Percentiles rank a stretch among this genome's conserved stretches.
phyloP scores from a whole-genome alignment of 768 basidiomycete genomes.

The Cyclocybe aegerita region DNA sequence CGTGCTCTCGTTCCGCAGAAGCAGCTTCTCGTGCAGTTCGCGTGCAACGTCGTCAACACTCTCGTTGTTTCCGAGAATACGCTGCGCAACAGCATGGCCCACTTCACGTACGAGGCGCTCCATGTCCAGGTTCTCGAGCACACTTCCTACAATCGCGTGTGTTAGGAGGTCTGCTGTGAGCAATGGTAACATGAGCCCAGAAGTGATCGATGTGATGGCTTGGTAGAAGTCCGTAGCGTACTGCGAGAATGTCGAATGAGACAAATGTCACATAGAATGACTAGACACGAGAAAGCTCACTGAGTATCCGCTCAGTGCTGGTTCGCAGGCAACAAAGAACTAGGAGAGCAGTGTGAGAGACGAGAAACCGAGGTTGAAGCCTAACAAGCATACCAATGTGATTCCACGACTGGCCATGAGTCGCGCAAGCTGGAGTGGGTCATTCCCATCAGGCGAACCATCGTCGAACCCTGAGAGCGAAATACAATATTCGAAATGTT shows the following conservation, averaged over 20 bases:
- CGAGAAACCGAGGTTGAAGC: not conserved
- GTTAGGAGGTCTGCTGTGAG: constrained; percentile 93
- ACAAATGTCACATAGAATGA: not conserved
- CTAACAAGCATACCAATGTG: constrained; percentile 62
- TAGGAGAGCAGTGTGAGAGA: constrained; percentile 28
- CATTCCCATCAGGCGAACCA: constrained; percentile 91
- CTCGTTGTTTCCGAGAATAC: constrained; percentile 90
- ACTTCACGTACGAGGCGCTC: constrained; percentile 94
- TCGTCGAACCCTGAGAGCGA: constrained; percentile 75
- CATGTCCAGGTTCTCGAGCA: constrained; percentile 98
- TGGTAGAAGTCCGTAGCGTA: constrained; percentile 94
- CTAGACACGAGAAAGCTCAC: constrained; percentile 39
- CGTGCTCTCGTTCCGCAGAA: constrained; percentile 93
- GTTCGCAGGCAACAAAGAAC: constrained; percentile 99
- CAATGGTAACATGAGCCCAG: constrained; percentile 93
- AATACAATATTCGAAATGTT: constrained; percentile 9
- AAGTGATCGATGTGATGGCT: constrained; percentile 90
- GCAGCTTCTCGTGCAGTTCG: constrained; percentile 88
- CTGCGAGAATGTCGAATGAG: constrained; percentile 33
- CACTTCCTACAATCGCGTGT: constrained; percentile 95
- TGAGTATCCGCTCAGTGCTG: constrained; percentile 89
- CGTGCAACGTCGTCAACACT: constrained; percentile 96
- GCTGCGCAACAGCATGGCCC: constrained; percentile 87
- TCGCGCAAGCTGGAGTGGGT: constrained; percentile 86
- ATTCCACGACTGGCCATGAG: constrained; percentile 90